phyloP scores from a whole-genome alignment of 2,329 filamentous ascomycete genomes.

The Graphilbum sp. region DNA sequence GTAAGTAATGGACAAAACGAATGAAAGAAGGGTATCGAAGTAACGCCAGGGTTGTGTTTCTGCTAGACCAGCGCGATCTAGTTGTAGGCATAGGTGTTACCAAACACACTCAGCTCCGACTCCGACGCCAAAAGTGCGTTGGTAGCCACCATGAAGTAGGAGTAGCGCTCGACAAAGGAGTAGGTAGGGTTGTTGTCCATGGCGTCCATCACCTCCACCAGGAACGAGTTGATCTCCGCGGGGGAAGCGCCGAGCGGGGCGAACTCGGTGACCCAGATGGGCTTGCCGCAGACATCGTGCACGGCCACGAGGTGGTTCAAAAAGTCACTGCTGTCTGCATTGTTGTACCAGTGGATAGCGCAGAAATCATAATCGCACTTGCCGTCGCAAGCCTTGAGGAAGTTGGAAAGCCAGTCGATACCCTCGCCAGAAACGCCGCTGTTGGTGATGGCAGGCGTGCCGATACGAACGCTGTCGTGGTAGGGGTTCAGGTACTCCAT shows the following conservation, averaged over 20 bases:
- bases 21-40: constrained; percentile 10
- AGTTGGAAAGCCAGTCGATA: constrained; percentile 36
- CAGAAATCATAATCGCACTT: constrained; percentile 43
- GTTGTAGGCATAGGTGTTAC: constrained; percentile 30
- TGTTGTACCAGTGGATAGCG: constrained; percentile 48
- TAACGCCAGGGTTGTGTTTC: background rate
- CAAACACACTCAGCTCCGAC: constrained; percentile 26
- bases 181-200: constrained; percentile 29
- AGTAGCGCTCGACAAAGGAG: constrained; percentile 36
- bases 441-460: constrained; percentile 47
- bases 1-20: constrained; percentile 4
- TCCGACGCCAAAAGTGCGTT: constrained; percentile 24
- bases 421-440: constrained; percentile 32
- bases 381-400: constrained; percentile 32
- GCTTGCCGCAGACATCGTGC: constrained; percentile 29
- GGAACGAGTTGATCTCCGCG: constrained; percentile 28
- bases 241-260: constrained; percentile 28
- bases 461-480: constrained; percentile 33
- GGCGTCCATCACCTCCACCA: constrained; percentile 28
- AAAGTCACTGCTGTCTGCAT: constrained; percentile 30
- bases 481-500: constrained; percentile 38
- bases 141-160: constrained; percentile 36
- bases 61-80: background rate
- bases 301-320: constrained; percentile 35
- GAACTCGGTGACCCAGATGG: constrained; percentile 51